Conservation (phyloP, 306 rosid genomes). For the Pterocarpus santalinus region DNA sequence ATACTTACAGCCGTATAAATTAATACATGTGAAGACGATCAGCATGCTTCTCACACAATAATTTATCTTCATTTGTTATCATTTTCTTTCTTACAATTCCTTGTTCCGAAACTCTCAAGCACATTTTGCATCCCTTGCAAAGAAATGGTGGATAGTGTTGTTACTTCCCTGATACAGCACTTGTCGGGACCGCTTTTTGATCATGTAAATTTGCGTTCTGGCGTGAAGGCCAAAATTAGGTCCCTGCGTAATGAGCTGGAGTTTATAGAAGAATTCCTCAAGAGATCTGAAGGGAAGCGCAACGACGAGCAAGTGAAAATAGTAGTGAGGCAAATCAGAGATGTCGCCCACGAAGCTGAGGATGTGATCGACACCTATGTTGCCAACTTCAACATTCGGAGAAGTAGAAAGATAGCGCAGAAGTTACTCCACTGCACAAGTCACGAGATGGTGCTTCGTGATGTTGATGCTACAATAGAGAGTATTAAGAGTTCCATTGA, state of each 20-base stretch:
- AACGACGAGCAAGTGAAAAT: neutral
- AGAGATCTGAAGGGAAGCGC: conserved; percentile 19
- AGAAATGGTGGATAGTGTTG: conserved; percentile 38
- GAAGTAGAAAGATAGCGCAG: neutral
- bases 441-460: neutral
- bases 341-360: no score
- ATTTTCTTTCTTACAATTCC: no score
- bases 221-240: neutral
- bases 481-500: neutral
- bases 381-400: conserved; percentile 28
- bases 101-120: no score
- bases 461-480: no score
- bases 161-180: neutral
- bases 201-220: neutral
- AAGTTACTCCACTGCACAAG: no score
- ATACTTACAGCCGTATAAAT: no score
- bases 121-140: no score
- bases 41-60: no score
- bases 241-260: neutral
- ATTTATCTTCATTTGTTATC: no score
- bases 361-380: no score
- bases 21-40: no score
- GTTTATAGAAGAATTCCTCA: conserved; percentile 4
- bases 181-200: neutral
- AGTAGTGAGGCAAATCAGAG: no score